Evolutionary conservation across 2,329 filamentous ascomycete genomes (phyloP), one percentile per base, ranked within the genome.

Genomic region (Alternaria sp.): DNA sequence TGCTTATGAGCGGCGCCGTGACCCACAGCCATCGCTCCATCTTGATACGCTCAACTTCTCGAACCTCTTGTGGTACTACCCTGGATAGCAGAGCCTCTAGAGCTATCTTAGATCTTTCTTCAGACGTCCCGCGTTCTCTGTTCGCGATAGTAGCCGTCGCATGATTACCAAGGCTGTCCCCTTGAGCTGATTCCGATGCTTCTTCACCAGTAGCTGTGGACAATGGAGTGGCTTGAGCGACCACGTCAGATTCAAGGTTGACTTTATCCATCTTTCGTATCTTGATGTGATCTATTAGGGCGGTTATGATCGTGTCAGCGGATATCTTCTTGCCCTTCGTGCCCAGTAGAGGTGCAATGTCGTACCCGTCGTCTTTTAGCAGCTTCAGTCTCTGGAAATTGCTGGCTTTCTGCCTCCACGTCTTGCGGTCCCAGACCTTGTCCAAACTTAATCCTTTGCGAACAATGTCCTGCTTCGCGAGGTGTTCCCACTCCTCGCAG

Each of bases 301-400:
- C 60, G 4, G 54, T 38, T 12, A 58, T 54, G 20, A 63, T 55
- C 16, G 53, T 14, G n/a, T 58, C 54, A 2, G 57, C 38, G 2
- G 22, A 32, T 43, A 10, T 48, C 46, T 16, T 60, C 9, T 34
- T 45, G 22, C 2, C n/a, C 51, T 32, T 60, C 9, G 18, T 49
- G 20, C 1, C 11, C 16, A 22, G 7, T 11, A 65, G 30, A n/a
- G 46, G 27, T 7, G 3, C 20, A 8, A 65, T 63, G 18, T 65
- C 57, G 28, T 60, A 63, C 8, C 63, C 63, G 18, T 65, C 57
- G n/a, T 65, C 54, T 46, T 63, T 57, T 9, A 65, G 32, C n/a
- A 65, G 27, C 30, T 60, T 58, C 10, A 63, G 48, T 14, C 63
- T 46, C 9, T 46, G 38, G 16, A 52, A 30, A 14, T 56, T 65